Base-by-base conservation (phyloP, 1,139 yeast species). In the Scheffersomyces stambukii region DNA sequence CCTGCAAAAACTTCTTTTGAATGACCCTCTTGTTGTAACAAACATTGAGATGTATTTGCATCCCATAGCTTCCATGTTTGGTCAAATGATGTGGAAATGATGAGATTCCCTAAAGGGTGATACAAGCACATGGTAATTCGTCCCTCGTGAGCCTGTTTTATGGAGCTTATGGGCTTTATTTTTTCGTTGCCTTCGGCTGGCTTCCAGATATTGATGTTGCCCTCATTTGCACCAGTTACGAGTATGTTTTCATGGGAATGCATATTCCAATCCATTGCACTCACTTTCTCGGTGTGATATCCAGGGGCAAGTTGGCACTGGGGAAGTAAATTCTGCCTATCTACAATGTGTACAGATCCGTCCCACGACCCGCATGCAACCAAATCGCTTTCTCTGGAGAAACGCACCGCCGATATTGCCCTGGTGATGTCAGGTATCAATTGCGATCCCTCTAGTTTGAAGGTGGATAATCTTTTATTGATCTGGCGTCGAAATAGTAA, bases 41-140 rank as follows among this genome's bases (percentile, higher is more conserved):
- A 36, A 10, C 35, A 33, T 6, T 45, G 37, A 7, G 52, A 46
- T 2, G 63, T 71, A 8, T 60, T 58, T 1, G 76, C 40, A 52
- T 91, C 96, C 95, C 95, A 88, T 5, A 88, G 52, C 36, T 86
- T 71, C 96, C 97, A 91, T 0, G 96, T 86, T 36, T 70, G 70
- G 52, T 91, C 98, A 46, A 73, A 81, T 0, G 96, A 86, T 0
- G 95, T 83, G 14, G 88, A 69, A 0, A 80, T 82, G 2, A 77
- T 46, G 41, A 55, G 74, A 3, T 54, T 43, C 0, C 77, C 76
- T 15, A 36, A 9, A 0, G 95, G 95, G 49, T 88, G 95, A 37
- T 76, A 72, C 24, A 70, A 68, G 0, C 79, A 57, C n/a, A 72
- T 64, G 0, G 83, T 70, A 1, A 88, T 79, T 31, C 96, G 65